Evolutionary conservation across 495 filamentous ascomycete genomes (phyloP).

Genomic region (Lasiosphaeria ovina): DNA sequence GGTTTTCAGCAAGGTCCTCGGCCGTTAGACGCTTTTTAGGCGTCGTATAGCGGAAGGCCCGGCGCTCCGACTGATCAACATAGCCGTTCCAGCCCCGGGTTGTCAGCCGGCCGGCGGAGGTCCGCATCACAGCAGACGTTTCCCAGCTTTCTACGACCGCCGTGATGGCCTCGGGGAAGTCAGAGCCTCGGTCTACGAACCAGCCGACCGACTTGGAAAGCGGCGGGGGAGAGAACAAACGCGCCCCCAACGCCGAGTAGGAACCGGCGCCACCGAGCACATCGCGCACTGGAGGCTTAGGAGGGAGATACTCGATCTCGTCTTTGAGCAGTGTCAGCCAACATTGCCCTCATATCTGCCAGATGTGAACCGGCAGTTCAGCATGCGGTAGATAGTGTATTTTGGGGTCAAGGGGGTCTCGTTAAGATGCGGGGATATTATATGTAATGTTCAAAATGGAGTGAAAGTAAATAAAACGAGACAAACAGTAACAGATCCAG

Average conservation of each 20-base stretch:
- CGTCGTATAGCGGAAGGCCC: slow-evolving; percentile 83
- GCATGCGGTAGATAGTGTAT: not conserved
- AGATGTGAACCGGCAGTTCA: not conserved
- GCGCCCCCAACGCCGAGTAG: slow-evolving; percentile 83
- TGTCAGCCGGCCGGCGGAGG: slow-evolving; percentile 65
- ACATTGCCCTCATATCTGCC: not conserved
- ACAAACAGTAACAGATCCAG: not conserved
- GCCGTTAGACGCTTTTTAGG: slow-evolving; percentile 72
- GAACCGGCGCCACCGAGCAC: slow-evolving; percentile 84
- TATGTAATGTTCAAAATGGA: not conserved
- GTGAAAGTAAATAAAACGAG: not conserved
- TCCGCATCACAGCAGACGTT: slow-evolving; percentile 67
- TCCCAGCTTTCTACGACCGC: slow-evolving; percentile 65
- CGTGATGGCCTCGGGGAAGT: slow-evolving; percentile 71
- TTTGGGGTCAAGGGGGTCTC: too few relatives aligned
- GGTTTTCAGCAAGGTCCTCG: slow-evolving; percentile 41
- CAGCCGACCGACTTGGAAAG: slow-evolving; percentile 66
- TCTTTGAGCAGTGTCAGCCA: slow-evolving; percentile 53
- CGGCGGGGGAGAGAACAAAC: slow-evolving; percentile 71
- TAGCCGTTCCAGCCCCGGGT: slow-evolving; percentile 94
- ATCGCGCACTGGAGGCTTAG: slow-evolving; percentile 60
- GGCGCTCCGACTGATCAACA: slow-evolving; percentile 44
- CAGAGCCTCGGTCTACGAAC: slow-evolving; percentile 85
- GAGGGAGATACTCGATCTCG: slow-evolving; percentile 78
- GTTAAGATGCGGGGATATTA: too few relatives aligned